A percentile compares a stretch with the other conserved stretches of the same genome.
phyloP scores from a whole-genome alignment of 169 alveolate genomes.

The Cystoisospora suis region DNA sequence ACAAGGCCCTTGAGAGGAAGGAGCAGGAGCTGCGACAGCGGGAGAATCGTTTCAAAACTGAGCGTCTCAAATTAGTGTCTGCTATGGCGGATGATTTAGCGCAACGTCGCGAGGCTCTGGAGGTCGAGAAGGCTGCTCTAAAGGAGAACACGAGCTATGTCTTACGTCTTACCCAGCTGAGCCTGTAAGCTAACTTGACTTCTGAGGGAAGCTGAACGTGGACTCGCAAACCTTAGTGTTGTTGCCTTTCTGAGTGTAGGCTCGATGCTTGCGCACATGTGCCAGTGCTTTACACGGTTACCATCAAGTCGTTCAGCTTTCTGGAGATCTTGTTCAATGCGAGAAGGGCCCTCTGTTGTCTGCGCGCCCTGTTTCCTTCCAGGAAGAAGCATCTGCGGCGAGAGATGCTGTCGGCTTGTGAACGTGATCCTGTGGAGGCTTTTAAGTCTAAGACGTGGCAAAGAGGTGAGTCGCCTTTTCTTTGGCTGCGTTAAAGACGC shows the following conservation, averaged over 20 bases:
- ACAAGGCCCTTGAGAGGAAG: conserved; percentile 23
- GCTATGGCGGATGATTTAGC: background rate
- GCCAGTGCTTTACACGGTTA: too few species aligned
- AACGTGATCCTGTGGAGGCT: conserved; percentile 61
- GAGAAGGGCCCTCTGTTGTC: background rate
- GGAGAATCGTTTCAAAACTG: background rate
- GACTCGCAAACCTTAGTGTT: too few species aligned
- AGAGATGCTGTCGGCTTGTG: conserved; percentile 47
- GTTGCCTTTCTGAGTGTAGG: too few species aligned
- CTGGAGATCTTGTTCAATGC: background rate
- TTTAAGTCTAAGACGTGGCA: conserved; percentile 41
- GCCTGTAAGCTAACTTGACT: conserved; percentile 44
- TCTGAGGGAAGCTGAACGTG: too few species aligned
- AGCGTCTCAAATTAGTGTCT: background rate
- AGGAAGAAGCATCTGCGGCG: conserved; percentile 48
- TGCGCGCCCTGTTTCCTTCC: background rate
- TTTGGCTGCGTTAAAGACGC: too few species aligned
- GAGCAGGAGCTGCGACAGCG: conserved; percentile 16
- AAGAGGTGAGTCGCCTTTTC: conserved; percentile 44
- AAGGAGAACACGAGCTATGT: conserved; percentile 23
- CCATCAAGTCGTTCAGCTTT: too few species aligned
- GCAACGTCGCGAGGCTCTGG: background rate
- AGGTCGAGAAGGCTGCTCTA: conserved; percentile 38
- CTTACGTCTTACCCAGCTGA: background rate
- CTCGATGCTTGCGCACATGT: too few species aligned